Conservation (phyloP, 1,139 yeast species). For the Yamadazyma diospyri region DNA sequence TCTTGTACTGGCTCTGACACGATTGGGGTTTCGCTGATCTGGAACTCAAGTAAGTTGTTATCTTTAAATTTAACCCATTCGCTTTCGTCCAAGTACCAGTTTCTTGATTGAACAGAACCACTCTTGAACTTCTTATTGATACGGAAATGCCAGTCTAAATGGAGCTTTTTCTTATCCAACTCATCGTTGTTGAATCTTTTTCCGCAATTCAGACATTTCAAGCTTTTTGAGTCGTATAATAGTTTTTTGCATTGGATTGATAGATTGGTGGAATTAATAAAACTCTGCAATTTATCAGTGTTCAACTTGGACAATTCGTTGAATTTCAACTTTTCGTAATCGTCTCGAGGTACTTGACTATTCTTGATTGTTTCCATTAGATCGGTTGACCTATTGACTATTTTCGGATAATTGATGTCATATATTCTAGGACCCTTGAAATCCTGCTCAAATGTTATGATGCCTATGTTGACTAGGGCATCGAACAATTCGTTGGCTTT, state of each 20-base stretch:
- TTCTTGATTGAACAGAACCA: slow-evolving; percentile 60
- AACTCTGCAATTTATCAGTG: slow-evolving; percentile 29
- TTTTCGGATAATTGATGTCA: slow-evolving; percentile 34
- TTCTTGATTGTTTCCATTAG: slow-evolving; percentile 34
- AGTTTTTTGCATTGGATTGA: slow-evolving; percentile 27
- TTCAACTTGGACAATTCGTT: slow-evolving; percentile 27
- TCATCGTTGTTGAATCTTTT: slow-evolving; percentile 69
- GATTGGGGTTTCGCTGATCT: slow-evolving; percentile 14
- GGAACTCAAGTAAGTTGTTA: slow-evolving; percentile 44
- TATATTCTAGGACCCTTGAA: slow-evolving; percentile 40
- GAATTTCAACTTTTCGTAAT: slow-evolving; percentile 28
- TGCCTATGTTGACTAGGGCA: slow-evolving; percentile 33
- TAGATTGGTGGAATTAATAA: slow-evolving; percentile 33
- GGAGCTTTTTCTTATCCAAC: slow-evolving; percentile 50
- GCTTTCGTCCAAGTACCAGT: slow-evolving; percentile 75
- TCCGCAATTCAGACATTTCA: slow-evolving; percentile 89
- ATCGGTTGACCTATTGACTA: slow-evolving; percentile 17
- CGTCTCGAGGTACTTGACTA: slow-evolving; percentile 23
- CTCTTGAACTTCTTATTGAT: slow-evolving; percentile 71
- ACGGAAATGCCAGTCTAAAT: slow-evolving; percentile 96
- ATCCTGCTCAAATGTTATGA: slow-evolving; percentile 40
- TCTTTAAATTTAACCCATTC: slow-evolving; percentile 78
- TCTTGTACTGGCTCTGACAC: slow-evolving; percentile 11
- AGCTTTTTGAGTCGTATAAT: slow-evolving; percentile 60
- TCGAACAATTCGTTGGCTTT: slow-evolving; percentile 27